phyloP scores from a whole-genome alignment of 805 yeast genomes.

The Myxozyma neglecta region DNA sequence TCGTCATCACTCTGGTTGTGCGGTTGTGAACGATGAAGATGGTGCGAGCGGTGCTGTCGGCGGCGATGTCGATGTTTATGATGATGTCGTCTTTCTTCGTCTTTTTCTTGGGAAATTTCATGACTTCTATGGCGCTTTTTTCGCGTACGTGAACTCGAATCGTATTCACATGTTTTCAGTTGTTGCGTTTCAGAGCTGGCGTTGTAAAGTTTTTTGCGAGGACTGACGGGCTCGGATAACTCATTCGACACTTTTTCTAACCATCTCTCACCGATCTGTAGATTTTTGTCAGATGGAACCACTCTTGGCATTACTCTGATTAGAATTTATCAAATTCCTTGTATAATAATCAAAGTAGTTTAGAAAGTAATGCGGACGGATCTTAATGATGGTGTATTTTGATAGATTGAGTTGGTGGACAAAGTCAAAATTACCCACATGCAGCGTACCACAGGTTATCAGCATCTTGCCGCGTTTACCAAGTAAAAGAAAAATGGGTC shows the following conservation, averaged over 20 bases:
- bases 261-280: constrained; percentile 5
- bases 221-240: background rate
- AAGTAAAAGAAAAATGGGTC: no score
- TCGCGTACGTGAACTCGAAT: background rate
- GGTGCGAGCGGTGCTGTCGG: background rate
- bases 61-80: background rate
- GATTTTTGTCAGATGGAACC: background rate
- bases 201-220: background rate
- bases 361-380: no score
- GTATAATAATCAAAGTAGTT: no score
- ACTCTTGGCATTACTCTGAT: no score
- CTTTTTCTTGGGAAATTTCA: background rate
- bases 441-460: no score
- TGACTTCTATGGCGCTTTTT: background rate
- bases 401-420: no score
- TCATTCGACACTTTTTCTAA: constrained; percentile 3
- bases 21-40: background rate
- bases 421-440: no score
- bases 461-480: no score
- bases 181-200: background rate
- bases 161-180: background rate
- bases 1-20: background rate
- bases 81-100: background rate
- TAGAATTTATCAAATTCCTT: no score
- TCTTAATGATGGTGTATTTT: no score